phyloP scores from a whole-genome alignment of 179 eudicot species.

The Beta corolliflora region DNA sequence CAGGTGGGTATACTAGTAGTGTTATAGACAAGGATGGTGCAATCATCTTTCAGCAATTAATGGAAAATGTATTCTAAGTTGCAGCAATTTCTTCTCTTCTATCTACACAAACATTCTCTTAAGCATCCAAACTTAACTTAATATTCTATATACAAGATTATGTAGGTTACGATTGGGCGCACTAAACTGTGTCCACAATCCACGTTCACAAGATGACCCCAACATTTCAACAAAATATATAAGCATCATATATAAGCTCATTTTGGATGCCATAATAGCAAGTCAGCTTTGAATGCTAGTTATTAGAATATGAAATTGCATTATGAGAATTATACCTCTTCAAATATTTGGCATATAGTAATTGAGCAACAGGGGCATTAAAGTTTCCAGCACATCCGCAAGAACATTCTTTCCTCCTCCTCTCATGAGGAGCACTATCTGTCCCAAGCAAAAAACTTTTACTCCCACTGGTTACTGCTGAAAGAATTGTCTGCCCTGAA shows the following conservation, averaged over 20 bases:
- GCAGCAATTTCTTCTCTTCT: too few species aligned
- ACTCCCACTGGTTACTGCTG: slow-evolving; percentile 93
- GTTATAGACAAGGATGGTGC: too few species aligned
- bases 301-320: not conserved
- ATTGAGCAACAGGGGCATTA: slow-evolving; percentile 85
- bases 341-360: slow-evolving; percentile 87
- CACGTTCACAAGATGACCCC: not conserved
- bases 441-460: slow-evolving; percentile 89
- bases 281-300: not conserved
- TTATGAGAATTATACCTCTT: slow-evolving; percentile 56
- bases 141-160: not conserved
- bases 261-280: not conserved
- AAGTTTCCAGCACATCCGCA: slow-evolving; percentile 98
- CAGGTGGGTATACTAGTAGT: too few species aligned
- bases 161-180: not conserved
- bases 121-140: too few species aligned
- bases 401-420: slow-evolving; percentile 64
- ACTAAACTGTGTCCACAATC: not conserved
- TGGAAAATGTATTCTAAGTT: too few species aligned
- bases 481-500: slow-evolving; percentile 74
- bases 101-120: too few species aligned
- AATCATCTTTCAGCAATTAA: too few species aligned
- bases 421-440: slow-evolving; percentile 97
- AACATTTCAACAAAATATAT: too few species aligned
- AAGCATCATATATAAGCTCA: too few species aligned